A percentile compares a stretch with the other conserved stretches of the same genome.
These are phyloP conservation scores for Aureobasidium uvarum DNA, from an alignment of 2,329 filamentous ascomycete genomes.

Conservation along the genomic window DNA sequence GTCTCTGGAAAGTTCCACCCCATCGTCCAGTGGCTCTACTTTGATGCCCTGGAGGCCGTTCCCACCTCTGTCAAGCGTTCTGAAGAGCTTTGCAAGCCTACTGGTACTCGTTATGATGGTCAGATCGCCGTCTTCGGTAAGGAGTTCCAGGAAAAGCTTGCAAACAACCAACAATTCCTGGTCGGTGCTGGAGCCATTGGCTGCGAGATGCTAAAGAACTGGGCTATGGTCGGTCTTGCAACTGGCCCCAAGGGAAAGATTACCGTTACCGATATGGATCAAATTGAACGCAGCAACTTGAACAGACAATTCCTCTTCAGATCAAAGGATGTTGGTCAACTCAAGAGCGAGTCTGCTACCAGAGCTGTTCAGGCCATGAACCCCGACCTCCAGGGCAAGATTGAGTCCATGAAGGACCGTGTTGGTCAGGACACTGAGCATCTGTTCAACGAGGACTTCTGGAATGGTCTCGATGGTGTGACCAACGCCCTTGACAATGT, in stretches of 20 bases:
- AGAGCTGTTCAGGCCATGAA: constrained; percentile 94
- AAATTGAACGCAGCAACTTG: constrained; percentile 97
- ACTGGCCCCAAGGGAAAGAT: constrained; percentile 87
- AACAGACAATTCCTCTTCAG: constrained; percentile 98
- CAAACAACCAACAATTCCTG: constrained; percentile 87
- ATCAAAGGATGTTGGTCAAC: constrained; percentile 84
- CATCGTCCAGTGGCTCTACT: constrained; percentile 95
- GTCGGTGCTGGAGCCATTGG: constrained; percentile 97
- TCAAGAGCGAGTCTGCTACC: constrained; percentile 95
- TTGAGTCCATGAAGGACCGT: constrained; percentile 80
- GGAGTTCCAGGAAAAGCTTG: constrained; percentile 90
- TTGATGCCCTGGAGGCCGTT: constrained; percentile 95
- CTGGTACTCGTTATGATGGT: constrained; percentile 85
- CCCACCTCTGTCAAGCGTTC: constrained; percentile 71
- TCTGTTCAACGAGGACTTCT: constrained; percentile 92
- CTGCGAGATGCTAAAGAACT: constrained; percentile 99
- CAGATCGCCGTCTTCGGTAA: constrained; percentile 95
- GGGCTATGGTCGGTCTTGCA: constrained; percentile 96
- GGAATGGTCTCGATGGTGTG: constrained; percentile 81
- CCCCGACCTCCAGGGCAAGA: constrained; percentile 82
- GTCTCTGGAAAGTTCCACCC: constrained; percentile 97
- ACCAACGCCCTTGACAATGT: constrained; percentile 98
- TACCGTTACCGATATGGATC: constrained; percentile 94
- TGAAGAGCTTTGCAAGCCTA: constrained; percentile 83
- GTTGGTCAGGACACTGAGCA: constrained; percentile 91